Base-by-base conservation (phyloP, 139 green algal species). In the Chlamydomonas asymmetrica region DNA sequence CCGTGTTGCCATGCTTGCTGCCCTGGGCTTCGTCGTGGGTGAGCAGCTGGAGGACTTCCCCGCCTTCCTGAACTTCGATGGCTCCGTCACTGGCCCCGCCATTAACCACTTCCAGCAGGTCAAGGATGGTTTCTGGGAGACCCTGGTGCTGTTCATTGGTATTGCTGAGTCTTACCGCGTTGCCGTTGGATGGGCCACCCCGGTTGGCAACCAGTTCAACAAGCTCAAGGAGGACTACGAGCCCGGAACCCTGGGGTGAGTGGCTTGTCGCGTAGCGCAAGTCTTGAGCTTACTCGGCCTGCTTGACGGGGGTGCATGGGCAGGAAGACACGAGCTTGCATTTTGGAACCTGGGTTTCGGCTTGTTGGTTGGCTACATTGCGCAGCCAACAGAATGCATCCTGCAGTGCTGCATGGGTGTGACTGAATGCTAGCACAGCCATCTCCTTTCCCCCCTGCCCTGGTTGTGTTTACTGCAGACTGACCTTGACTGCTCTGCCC, bases 31-130 rank as follows among this genome's bases (percentile, higher is more conserved):
- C 82, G 79, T 95, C 61, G 81, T 91, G 3, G 84, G 84, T 34
- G 89, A 94, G 85, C 78, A 90, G 75, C 71, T 90, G 35, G 75
- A 91, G 76, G 84, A 89, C 73, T 82, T 83, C 75, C 71, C 84
- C 29, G 57, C 80, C 34, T 85, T 91, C 79, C 79, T 84, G 60
- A 90, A 88, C 69, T 84, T 79, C 6, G 87, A 92, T 27, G 87
- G 87, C 71, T 49, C 80, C 23, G 82, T 92, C 76, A 49, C 77
- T 83, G 84, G 87, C 75, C 91, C 88, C 5, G 90, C 90, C 66
- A 94, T 96, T 76, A 86, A 88, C 80, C 91, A 94, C 68, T 94
- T 97, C 87, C 83, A 91, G 80, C 88, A 95, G 85, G 82, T 93
- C 25, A 82, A 80, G 75, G 71, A 77, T 45, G 64, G 66, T 22